Evolutionary conservation across 2,329 filamentous ascomycete species (phyloP), one percentile per base, ranked within the genome.

Genomic region (Curvularia spicifera): DNA sequence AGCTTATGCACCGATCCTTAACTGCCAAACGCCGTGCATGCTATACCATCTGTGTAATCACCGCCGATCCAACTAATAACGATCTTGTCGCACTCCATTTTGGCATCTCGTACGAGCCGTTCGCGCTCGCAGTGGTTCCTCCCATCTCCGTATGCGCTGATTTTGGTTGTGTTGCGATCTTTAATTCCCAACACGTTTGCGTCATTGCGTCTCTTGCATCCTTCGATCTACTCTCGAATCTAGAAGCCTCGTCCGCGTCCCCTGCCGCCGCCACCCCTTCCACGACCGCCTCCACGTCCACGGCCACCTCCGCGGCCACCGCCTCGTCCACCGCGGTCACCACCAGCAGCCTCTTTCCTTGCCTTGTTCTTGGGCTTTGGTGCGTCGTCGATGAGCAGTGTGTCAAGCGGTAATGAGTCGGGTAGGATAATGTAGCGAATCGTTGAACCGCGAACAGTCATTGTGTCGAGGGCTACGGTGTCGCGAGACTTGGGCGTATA

Each of bases 311-410:
- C 70, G 71, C 67, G 55, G 22, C 65, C 60, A 53, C 67, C 53
- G 13, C 64, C 64, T 18, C 62, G 53, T 28, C 82, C 78, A 39
- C 82, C 79, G 20, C 83, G 71, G 45, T 80, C 76, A 46, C 81
- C 75, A 44, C 83, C 79, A 45, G 81, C 78, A 6, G 79, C 85
- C 81, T 98, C 95, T 85, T 99, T 99, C 76, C 94, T 87, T 26
- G 95, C 94, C 88, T 99, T 99, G 83, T 99, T 99, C 90, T 98
- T 98, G 61, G 95, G 94, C 84, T 99, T 99, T 51, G 94, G 93
- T 72, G 92, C 88, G 80, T 99, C 95, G 78, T 99, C 95, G 69
- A 99, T 93, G 62, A 99, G 85, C 52, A 99, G 85, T 40, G 94
- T 97, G 79, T 99, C 95, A 65, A 99, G 86, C 39, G 94, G 94